Base-by-base conservation (phyloP, 2,329 filamentous ascomycete genomes). In the Pseudocercospora musae region DNA sequence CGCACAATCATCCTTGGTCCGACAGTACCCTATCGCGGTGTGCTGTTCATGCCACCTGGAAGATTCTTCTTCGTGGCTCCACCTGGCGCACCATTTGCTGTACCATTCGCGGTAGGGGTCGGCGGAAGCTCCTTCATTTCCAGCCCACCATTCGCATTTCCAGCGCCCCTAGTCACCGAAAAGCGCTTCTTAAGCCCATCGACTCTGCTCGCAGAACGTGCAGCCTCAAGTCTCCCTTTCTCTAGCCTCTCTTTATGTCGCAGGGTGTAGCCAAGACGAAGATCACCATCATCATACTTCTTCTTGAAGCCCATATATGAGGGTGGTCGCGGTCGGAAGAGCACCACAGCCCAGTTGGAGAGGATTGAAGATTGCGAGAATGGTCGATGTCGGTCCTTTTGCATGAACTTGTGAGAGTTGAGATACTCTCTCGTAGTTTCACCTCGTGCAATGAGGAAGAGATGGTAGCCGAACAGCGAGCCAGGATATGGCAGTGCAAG, bases 361-460 rank as follows among this genome's bases (percentile, higher is more conserved):
- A 89, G 76, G 53, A 89, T 80, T 68, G 81, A 89, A 37, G 87
- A 88, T 72, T 96, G 92, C 1, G 65, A 93, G 71, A 96, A 99
- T 1, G 95, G 92, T 48, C 93, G 84, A 77, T 96, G 96, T 11
- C 95, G 87, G 75, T 99, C 94, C 70, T 89, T 89, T 78, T 95
- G 96, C 66, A 89, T 81, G 75, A 99, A 98, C 77, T 98, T 98
- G 78, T 96, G 92, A 4, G 90, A 93, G 78, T 96, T 96, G 67
- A 99, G 86, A 75, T 96, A 97, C 77, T 99, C 95, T 69, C 95
- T 85, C 0, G 95, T 99, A 0, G 94, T 99, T 80, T 99, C 94
- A 54, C 94, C 95, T 31, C 94, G 85, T 6, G 87, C 89, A 79
- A 96, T 92, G 48, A 99, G 83, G 79, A 96, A 97, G 52, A 98